These are phyloP conservation scores for Cajanus cajan DNA, from an alignment of 306 rosid species.

Conservation along the genomic window DNA sequence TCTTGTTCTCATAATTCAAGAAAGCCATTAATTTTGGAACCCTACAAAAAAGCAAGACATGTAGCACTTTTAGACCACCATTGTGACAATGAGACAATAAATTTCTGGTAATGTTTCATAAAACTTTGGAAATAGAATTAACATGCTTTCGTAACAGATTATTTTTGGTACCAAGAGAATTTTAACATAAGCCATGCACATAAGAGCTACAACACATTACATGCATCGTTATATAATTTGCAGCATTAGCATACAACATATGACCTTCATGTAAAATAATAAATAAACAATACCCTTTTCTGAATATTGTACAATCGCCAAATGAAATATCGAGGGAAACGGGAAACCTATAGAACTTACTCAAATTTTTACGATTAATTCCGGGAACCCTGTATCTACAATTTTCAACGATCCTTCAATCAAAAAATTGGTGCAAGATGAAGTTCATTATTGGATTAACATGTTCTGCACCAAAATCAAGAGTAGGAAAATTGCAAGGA, in stretches of 20 bases:
- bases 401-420: not conserved
- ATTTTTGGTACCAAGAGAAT: not conserved
- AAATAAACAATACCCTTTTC: not conserved
- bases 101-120: not conserved
- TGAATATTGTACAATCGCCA: not conserved
- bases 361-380: not conserved
- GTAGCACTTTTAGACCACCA: slow-evolving; percentile 7
- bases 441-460: slow-evolving; percentile 18
- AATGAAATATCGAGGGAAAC: not conserved
- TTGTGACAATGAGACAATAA: not conserved
- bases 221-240: slow-evolving; percentile 2
- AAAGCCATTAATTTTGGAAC: slow-evolving; percentile 30
- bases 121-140: not conserved
- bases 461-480: not conserved
- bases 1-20: slow-evolving; percentile 26
- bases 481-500: slow-evolving; percentile 12
- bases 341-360: slow-evolving; percentile 33
- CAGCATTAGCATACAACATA: not conserved
- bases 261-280: slow-evolving; percentile 1
- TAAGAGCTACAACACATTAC: not conserved
- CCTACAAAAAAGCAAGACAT: slow-evolving; percentile 24
- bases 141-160: not conserved
- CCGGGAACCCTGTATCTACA: slow-evolving; percentile 2
- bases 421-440: not conserved
- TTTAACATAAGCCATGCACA: not conserved